Evolutionary conservation across 2,329 filamentous ascomycete genomes (phyloP).

Genomic region (Botrytis porri): DNA sequence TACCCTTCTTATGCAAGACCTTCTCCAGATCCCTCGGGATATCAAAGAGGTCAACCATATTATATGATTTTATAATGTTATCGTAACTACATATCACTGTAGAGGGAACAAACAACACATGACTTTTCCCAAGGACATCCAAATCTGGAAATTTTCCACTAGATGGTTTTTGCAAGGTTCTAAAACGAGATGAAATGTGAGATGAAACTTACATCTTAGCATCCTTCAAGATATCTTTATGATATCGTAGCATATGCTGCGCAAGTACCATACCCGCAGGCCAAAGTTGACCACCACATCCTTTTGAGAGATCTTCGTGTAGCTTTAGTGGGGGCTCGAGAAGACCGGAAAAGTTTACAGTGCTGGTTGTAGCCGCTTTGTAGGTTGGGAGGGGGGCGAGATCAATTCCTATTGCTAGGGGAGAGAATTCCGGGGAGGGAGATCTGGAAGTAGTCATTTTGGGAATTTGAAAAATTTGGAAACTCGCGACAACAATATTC

Average conservation of each 20-base stretch:
- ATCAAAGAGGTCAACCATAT: not conserved
- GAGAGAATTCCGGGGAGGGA: conserved; percentile 37
- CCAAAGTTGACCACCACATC: conserved; percentile 93
- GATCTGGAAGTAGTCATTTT: conserved; percentile 35
- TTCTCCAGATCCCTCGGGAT: not conserved
- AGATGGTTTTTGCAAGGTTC: not conserved
- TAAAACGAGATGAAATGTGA: not conserved
- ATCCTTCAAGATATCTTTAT: conserved; percentile 57
- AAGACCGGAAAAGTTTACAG: conserved; percentile 68
- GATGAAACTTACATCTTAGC: conserved; percentile 62
- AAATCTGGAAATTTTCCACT: not conserved
- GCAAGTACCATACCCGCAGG: conserved; percentile 86
- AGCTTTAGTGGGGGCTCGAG: conserved; percentile 68
- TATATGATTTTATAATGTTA: not conserved
- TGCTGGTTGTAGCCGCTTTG: conserved; percentile 52
- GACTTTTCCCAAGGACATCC: not conserved
- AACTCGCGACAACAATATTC: not conserved
- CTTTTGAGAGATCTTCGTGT: conserved; percentile 80
- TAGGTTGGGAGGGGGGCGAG: conserved; percentile 58
- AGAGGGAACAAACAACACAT: not conserved
- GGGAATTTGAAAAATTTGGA: not conserved
- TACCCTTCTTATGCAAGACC: not conserved
- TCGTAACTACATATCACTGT: not conserved
- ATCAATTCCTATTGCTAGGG: conserved; percentile 48
- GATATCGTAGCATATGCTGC: conserved; percentile 79